These are phyloP conservation scores for Suillus placidus DNA, from an alignment of 768 basidiomycete species.

Conservation along the genomic window DNA sequence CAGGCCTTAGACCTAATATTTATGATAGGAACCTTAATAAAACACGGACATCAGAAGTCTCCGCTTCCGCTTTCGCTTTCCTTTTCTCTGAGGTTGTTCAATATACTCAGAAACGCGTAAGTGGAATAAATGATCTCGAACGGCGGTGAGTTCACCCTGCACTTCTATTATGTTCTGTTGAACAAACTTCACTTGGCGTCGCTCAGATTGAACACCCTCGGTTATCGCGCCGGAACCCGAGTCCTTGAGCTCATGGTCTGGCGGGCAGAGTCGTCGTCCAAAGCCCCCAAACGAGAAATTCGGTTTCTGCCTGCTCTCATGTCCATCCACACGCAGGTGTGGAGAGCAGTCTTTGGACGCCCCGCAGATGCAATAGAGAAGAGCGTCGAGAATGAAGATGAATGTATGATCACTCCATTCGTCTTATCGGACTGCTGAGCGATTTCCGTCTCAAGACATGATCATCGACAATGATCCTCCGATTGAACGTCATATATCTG, in stretches of 20 bases:
- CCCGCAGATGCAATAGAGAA: constrained; percentile 95
- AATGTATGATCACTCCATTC: constrained; percentile 58
- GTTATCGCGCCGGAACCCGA: constrained; percentile 88
- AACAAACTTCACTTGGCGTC: background rate
- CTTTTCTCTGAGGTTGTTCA: constrained; percentile 93
- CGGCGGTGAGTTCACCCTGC: constrained; percentile 59
- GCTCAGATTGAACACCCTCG: constrained; percentile 83
- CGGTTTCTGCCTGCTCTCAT: constrained; percentile 90
- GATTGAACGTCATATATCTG: constrained; percentile 88
- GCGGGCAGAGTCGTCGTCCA: constrained; percentile 75
- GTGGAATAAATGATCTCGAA: constrained; percentile 94
- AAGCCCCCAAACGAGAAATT: constrained; percentile 92
- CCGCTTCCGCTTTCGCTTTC: constrained; percentile 82
- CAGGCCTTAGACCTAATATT: constrained; percentile 65
- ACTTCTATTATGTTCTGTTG: background rate
- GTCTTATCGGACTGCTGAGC: constrained; percentile 12
- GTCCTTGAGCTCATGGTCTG: constrained; percentile 86
- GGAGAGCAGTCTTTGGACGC: constrained; percentile 92
- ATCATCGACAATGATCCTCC: constrained; percentile 96
- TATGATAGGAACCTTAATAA: constrained; percentile 92
- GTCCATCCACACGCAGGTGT: constrained; percentile 94
- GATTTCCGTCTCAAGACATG: constrained; percentile 68
- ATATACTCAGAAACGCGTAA: constrained; percentile 95
- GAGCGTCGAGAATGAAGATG: constrained; percentile 94
- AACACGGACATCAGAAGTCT: constrained; percentile 82